Base-by-base conservation (phyloP, 2,329 filamentous ascomycete genomes). In the Basipetospora chlamydospora region DNA sequence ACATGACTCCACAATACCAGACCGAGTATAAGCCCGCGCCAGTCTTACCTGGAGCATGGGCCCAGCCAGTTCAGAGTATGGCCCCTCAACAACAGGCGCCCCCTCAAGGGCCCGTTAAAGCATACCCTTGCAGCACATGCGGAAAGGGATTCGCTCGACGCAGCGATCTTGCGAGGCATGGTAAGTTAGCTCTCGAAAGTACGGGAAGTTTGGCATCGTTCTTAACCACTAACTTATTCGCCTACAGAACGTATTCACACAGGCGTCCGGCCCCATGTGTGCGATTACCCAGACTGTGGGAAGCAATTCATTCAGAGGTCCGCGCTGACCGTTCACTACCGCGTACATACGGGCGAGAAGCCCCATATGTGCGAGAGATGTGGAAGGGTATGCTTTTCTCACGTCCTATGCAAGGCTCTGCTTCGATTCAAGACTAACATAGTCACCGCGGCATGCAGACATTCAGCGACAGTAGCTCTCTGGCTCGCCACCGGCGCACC, bases 221-320 rank as follows among this genome's bases (percentile, higher is more conserved):
- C n/a, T n/a, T n/a, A n/a, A n/a, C n/a, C n/a, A n/a, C n/a, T n/a
- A n/a, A n/a, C n/a, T n/a, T n/a, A n/a, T n/a, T 35, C 11, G 37
- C 28, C 17, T 48, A 83, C 48, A 95, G 88, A 96, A 61, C 84
- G 90, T 31, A 98, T 98, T 46, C 90, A 98, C 59, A 93, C 77
- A 42, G 88, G 88, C 31, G 70, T 87, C 40, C 71, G 88, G 41
- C 90, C 90, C 33, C 90, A 98, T 54, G 80, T 88, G 34, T 98
- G 90, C 59, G 87, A 95, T 49, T 84, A 76, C 41, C 80, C 80
- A 28, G 77, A 75, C 37, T 98, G 90, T 55, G 83, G 83, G 45
- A 98, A 96, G 60, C 83, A 88, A 52, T 98, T 98, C 55, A 98
- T 98, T 47, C 90, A 98, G 58, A 74, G 90, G 39, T 95, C 87